Base-by-base conservation (phyloP, 2,329 filamentous ascomycete species). In the Leptographium galeiforme region DNA sequence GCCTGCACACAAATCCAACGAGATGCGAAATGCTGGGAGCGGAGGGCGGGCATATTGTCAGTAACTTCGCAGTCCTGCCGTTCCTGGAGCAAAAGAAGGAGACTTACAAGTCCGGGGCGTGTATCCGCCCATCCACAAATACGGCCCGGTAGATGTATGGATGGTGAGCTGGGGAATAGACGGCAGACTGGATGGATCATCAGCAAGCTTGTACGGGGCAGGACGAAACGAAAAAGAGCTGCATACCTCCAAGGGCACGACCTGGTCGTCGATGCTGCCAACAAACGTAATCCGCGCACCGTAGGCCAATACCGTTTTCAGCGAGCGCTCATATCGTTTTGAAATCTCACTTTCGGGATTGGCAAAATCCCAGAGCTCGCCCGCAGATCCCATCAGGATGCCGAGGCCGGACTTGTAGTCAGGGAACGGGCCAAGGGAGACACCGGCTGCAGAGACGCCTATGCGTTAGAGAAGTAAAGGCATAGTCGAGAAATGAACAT, bases 141-240 rank as follows among this genome's bases (percentile, higher is more conserved):
- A 95, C 89, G n/a, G 90, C 88, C 33, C 93, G 84, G 66, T 89
- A 95, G 55, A 97, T 91, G 66, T 96, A 90, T 0, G 93, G 93
- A 63, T 98, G 93, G 19, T 81, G 82, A 5, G 89, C 82, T 0
- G 86, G 86, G 0, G 88, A 85, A 67, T 94, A 95, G 0, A 93
- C 81, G 16, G 91, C 89, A 2, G 90, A 96, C 81, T 66, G 48
- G 19, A 1, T 19, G 3, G 30, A 39, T 33, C 25, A n/a, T 51
- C 16, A 48, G 45, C 30, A 34, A 6, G 4, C 32, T 13, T 6
- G 32, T 16, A 36, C 25, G 14, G 39, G 14, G 6, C 25, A 14
- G 25, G 19, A 14, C 11, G 7, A 10, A 6, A 11, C 7, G 6
- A 19, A 41, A n/a, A 25, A 25, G 25, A 25, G 25, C 25, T 8